Evolutionary conservation across 2,329 filamentous ascomycete species (phyloP), one percentile per base, ranked within the genome.

Genomic region (Scedosporium aurantiacum): DNA sequence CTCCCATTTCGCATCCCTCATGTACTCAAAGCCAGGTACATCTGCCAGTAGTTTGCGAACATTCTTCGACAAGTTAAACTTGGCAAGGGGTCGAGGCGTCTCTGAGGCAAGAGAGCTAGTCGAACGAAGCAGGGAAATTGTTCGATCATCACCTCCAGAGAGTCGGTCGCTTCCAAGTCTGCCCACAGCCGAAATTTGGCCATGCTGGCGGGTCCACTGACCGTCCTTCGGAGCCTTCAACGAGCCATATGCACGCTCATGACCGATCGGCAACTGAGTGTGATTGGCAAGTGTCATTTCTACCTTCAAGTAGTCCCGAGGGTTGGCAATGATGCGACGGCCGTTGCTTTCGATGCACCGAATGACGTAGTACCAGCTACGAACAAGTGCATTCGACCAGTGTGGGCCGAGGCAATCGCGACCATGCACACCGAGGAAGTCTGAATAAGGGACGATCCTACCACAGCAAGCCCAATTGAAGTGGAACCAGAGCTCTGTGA

Each of bases 381-480:
- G 50, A 23, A 23, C 21, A 6, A 54, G 50, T 10, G 50, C n/a
- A 23, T 18, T 27, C 12, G 18, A 23, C 50, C 50, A 54, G 18
- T 54, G 21, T 54, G 7, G 18, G 21, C 50, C 50, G 18, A 54
- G 6, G 27, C 50, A 54, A 14, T 6, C 12, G 23, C 23, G 50
- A 16, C 55, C 55, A 21, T 57, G 27, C 55, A 12, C 25, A 16
- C 16, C 7, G 40, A 58, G 57, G 37, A 58, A 58, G 37, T 45
- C 21, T 7, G 12, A 21, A 25, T 47, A 47, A 23, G 57, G 57
- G 14, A 32, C 8, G 37, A 58, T 16, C 28, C 4, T 14, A 14
- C 57, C 57, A 28, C 57, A 58, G 41, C 57, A 58, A 18, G 57
- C 57, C 57, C 57, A 58, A 7, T 37, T 37, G n/a, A 47, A 32